These are phyloP conservation scores for Spinacia oleracea DNA, from an alignment of 179 eudicot genomes.

Conservation along the genomic window DNA sequence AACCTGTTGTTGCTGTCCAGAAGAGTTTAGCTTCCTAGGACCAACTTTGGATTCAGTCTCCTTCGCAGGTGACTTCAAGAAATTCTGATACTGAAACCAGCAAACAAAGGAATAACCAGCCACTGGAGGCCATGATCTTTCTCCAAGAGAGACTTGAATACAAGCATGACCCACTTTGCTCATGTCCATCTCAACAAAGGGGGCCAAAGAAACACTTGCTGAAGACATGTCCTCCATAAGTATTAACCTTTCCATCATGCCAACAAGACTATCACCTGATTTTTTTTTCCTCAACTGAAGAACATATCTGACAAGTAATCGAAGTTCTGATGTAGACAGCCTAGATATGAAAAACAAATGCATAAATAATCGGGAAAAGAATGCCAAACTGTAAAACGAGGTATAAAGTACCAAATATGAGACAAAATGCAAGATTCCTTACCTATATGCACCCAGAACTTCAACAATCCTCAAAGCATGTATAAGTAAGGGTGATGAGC, in stretches of 20 bases:
- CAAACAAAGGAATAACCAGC: constrained; percentile 99
- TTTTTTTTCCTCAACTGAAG: constrained; percentile 74
- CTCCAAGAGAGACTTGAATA: constrained; percentile 92
- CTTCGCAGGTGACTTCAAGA: constrained; percentile 59
- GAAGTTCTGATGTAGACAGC: constrained; percentile 83
- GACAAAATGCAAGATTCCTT: constrained; percentile 16
- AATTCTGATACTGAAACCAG: constrained; percentile 93
- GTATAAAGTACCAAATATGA: neutral
- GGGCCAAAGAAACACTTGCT: constrained; percentile 80
- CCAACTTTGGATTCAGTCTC: constrained; percentile 56
- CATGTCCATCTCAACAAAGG: constrained; percentile 98
- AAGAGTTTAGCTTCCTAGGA: constrained; percentile 42
- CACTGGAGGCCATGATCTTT: constrained; percentile 99
- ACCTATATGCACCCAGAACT: constrained; percentile 97
- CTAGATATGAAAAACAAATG: constrained; percentile 39
- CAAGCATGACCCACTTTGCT: constrained; percentile 94
- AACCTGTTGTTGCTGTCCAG: constrained; percentile 55
- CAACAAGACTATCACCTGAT: constrained; percentile 71
- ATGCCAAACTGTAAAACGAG: neutral
- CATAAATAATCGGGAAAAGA: neutral
- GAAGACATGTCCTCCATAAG: constrained; percentile 73
- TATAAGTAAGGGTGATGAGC: constrained; percentile 76
- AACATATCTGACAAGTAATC: constrained; percentile 75
- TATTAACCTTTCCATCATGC: constrained; percentile 91
- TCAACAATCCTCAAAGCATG: constrained; percentile 87